Base-by-base conservation (phyloP, 495 filamentous ascomycete genomes). In the Niebla homalea region DNA sequence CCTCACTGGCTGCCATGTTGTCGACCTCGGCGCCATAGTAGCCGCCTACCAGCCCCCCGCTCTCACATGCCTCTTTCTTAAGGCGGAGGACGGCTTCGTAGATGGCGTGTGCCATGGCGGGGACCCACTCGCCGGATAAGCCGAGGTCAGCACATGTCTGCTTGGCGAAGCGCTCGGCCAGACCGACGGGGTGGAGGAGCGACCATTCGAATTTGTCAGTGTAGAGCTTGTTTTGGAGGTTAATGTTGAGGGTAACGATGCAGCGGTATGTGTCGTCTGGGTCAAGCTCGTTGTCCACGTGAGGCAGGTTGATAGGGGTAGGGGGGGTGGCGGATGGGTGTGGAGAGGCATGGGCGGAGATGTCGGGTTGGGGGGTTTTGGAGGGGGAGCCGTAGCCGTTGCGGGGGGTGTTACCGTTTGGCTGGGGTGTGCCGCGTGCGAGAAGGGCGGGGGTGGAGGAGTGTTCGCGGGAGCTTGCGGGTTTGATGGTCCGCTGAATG, bases 161-260 rank as follows among this genome's bases (percentile, higher is more conserved):
- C 57, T 85, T 85, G 41, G 92, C 93, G 64, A 97, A 97, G 36
- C 81, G 76, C 64, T 99, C 92, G 10, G 92, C 87, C 48, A 92
- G 83, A 14, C 93, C 89, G 1, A 85, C 81, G 4, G 89, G 88
- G 61, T 96, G 88, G 8, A 96, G 76, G 4, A 99, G 71, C 16
- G 92, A 96, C 92, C 92, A 99, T 62, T 99, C 92, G 57, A 99
- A 97, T 63, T 86, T 94, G 73, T 99, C 92, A 4, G 85, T 90
- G 65, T 94, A 97, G 16, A 97, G 79, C 49, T 84, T 81, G 53
- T 94, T 94, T 45, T 85, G 83, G 19, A 97, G 76, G 56, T 94
- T 95, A 58, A 99, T 88, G 64, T 85, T 94, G 20, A 99, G 75
- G 44, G 73, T 86, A 59, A 97, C 78, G 62, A 97, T 81, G 61